phyloP scores from a whole-genome alignment of 2,329 filamentous ascomycete genomes.

The Diaporthe citriasiana region DNA sequence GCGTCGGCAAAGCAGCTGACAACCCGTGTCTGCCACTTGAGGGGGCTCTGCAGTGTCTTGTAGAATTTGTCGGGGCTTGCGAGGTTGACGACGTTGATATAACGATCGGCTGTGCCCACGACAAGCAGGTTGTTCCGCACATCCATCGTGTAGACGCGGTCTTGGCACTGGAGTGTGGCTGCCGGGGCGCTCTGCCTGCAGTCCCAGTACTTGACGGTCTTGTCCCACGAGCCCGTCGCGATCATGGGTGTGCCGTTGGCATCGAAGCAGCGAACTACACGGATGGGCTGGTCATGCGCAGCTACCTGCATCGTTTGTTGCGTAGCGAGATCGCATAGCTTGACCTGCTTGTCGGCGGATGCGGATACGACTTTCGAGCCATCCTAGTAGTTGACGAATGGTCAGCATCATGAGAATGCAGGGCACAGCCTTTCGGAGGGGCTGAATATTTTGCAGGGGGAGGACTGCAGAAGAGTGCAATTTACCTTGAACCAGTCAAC shows the following conservation, averaged over 20 bases:
- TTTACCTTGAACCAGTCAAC: conserved; percentile 90
- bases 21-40: conserved; percentile 98
- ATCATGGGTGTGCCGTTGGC: conserved; percentile 81
- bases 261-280: conserved; percentile 83
- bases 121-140: conserved; percentile 90
- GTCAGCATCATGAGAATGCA: conserved; percentile 22
- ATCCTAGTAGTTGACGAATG: conserved; percentile 70
- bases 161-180: conserved; percentile 76
- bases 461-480: conserved; percentile 15
- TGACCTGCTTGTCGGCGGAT: conserved; percentile 91
- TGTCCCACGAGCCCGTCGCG: conserved; percentile 93
- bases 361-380: conserved; percentile 89
- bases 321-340: conserved; percentile 84
- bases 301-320: conserved; percentile 81
- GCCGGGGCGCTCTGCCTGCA: conserved; percentile 76
- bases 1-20: conserved; percentile 96
- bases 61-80: conserved; percentile 88
- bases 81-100: conserved; percentile 95
- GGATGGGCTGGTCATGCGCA: conserved; percentile 87
- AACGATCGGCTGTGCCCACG: conserved; percentile 92
- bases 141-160: conserved; percentile 92
- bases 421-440: neutral
- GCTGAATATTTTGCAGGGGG: too few species aligned
- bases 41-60: conserved; percentile 94
- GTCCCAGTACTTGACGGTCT: conserved; percentile 93